phyloP scores from a whole-genome alignment of 2,329 filamentous ascomycete species.

The Paecilomyces formosus region DNA sequence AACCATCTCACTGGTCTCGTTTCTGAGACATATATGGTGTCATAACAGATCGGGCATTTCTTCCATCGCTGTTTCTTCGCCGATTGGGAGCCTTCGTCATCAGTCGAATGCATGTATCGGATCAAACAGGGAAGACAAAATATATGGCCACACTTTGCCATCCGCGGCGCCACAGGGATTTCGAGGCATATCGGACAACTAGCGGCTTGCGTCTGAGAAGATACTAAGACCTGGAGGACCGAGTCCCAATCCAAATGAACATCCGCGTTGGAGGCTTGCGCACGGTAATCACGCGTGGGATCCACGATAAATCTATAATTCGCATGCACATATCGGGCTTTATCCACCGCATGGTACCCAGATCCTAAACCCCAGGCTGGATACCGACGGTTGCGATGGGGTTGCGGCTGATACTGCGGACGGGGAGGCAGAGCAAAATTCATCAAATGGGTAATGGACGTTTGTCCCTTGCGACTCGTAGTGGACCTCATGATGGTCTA shows the following conservation, averaged over 20 bases:
- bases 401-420: slow-evolving; percentile 51
- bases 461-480: slow-evolving; percentile 77
- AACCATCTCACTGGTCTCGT: slow-evolving; percentile 87
- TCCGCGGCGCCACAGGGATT: slow-evolving; percentile 84
- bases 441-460: slow-evolving; percentile 93
- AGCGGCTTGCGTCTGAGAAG: slow-evolving; percentile 76
- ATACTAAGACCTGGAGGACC: slow-evolving; percentile 86
- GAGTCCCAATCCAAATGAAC: slow-evolving; percentile 84
- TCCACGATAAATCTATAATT: slow-evolving; percentile 97
- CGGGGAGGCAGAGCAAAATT: slow-evolving; percentile 78
- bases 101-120: slow-evolving; percentile 85
- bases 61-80: slow-evolving; percentile 76
- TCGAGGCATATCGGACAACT: slow-evolving; percentile 94
- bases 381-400: slow-evolving; percentile 58
- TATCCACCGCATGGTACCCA: slow-evolving; percentile 83
- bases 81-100: slow-evolving; percentile 56
- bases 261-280: slow-evolving; percentile 79
- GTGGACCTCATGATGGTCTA: slow-evolving; percentile 57
- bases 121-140: slow-evolving; percentile 92
- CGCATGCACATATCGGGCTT: slow-evolving; percentile 85
- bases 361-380: slow-evolving; percentile 80
- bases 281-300: slow-evolving; percentile 68
- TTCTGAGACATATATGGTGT: slow-evolving; percentile 86
- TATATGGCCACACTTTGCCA: slow-evolving; percentile 96
- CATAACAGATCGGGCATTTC: slow-evolving; percentile 94